Conservation (phyloP, 2,329 filamentous ascomycete species). For the Berkeleyomyces rouxiae region DNA sequence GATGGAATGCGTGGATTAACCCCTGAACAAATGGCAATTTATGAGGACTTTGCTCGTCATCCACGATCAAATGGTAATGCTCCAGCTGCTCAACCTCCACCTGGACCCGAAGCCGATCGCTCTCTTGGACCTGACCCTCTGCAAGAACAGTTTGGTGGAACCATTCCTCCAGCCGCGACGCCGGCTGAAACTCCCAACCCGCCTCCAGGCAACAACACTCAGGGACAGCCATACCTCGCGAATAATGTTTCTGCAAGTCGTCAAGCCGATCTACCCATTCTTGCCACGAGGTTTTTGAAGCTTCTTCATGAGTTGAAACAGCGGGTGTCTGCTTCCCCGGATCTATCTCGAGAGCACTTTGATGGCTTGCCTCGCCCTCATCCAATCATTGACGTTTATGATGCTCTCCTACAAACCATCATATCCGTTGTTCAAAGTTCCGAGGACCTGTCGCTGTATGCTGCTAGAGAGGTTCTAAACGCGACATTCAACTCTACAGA, state of each 20-base stretch:
- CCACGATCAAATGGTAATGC: constrained; percentile 45
- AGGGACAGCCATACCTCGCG: constrained; percentile 26
- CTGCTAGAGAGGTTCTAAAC: constrained; percentile 42
- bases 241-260: constrained; percentile 16
- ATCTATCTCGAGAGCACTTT: constrained; percentile 42
- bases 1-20: constrained; percentile 57
- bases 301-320: constrained; percentile 40
- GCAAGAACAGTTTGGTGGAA: constrained; percentile 40
- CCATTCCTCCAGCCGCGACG: constrained; percentile 40
- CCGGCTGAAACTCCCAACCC: constrained; percentile 42
- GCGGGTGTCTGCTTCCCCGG: constrained; percentile 25
- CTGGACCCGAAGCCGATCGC: constrained; percentile 43
- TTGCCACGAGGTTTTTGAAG: constrained; percentile 41
- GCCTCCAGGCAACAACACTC: constrained; percentile 31
- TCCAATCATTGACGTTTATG: constrained; percentile 43
- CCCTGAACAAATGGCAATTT: constrained; percentile 82
- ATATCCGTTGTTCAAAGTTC: constrained; percentile 46
- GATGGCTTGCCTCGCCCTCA: constrained; percentile 40
- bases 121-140: constrained; percentile 47
- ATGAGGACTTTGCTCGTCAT: constrained; percentile 87
- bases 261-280: constrained; percentile 34
- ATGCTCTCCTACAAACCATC: constrained; percentile 43
- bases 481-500: constrained; percentile 39
- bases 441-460: constrained; percentile 41
- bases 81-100: constrained; percentile 38